phyloP scores from a whole-genome alignment of 2,329 filamentous ascomycete species.

The Colletotrichum australisinense region DNA sequence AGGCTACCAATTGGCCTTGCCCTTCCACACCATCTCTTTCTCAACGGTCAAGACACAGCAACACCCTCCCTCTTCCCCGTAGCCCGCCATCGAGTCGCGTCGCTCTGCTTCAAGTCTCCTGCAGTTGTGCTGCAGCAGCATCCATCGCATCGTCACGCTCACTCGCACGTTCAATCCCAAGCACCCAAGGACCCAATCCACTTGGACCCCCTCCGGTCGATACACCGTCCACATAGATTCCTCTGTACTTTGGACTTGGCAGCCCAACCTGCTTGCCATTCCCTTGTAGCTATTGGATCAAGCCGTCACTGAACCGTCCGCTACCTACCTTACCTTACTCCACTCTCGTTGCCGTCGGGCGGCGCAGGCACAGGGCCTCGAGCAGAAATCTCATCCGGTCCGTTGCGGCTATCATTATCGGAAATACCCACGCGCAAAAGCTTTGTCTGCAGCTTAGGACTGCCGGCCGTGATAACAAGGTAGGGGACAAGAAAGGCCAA shows the following conservation, averaged over 20 bases:
- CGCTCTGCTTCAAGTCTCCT: background rate
- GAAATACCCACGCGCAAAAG: background rate
- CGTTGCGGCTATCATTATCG: constrained; percentile 11
- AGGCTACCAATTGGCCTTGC: constrained; percentile 30
- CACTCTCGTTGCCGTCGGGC: constrained; percentile 26
- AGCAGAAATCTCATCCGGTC: constrained; percentile 16
- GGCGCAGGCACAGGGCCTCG: constrained; percentile 24
- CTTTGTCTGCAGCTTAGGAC: background rate
- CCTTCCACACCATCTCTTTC: constrained; percentile 27
- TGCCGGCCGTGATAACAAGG: background rate
- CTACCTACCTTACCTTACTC: constrained; percentile 8
- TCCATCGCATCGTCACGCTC: constrained; percentile 2
- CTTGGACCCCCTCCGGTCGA: constrained; percentile 23
- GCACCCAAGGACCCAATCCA: background rate
- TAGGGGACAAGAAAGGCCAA: background rate
- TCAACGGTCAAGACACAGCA: background rate
- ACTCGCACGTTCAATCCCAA: background rate
- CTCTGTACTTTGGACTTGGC: constrained; percentile 33
- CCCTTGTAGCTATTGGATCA: constrained; percentile 20
- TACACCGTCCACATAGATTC: constrained; percentile 12
- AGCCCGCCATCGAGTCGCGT: background rate
- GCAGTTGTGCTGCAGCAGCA: background rate
- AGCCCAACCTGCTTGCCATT: constrained; percentile 17
- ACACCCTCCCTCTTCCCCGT: constrained; percentile 1
- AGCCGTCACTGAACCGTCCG: constrained; percentile 25